phyloP scores from a whole-genome alignment of 306 rosid species.

The Phaseolus lunatus region DNA sequence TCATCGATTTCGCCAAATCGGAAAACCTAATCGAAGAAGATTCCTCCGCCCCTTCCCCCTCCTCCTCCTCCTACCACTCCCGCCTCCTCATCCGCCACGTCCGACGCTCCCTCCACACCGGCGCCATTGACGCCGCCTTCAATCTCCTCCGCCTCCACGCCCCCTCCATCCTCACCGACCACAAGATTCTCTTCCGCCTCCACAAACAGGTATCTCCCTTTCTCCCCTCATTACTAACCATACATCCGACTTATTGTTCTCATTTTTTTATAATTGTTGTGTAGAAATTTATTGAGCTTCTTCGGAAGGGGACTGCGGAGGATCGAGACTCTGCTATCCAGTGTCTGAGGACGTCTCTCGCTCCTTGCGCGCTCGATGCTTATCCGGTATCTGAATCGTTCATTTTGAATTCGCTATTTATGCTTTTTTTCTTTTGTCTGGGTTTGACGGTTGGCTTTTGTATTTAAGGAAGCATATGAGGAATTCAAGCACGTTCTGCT shows the following conservation, averaged over 20 bases:
- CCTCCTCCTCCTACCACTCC: constrained; percentile 83
- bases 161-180: constrained; percentile 86
- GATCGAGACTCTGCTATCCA: constrained; percentile 85
- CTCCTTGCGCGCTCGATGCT: constrained; percentile 98
- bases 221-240: background rate
- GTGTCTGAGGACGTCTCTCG: constrained; percentile 84
- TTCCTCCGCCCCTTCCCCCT: constrained; percentile 46
- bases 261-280: background rate
- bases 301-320: constrained; percentile 82
- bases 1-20: constrained; percentile 89
- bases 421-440: constrained; percentile 7
- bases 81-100: constrained; percentile 82
- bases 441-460: constrained; percentile 53
- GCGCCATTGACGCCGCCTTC: constrained; percentile 73
- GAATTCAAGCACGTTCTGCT: constrained; percentile 98
- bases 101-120: constrained; percentile 77
- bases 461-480: constrained; percentile 97
- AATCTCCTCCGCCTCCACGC: constrained; percentile 81
- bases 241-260: background rate
- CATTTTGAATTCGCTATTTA: background rate
- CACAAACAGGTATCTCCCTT: constrained; percentile 78
- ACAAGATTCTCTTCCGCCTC: constrained; percentile 86
- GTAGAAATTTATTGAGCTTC: constrained; percentile 92
- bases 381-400: constrained; percentile 71
- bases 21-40: constrained; percentile 89